Base-by-base conservation (phyloP, 176 grass and related monocot genomes). In the Oryza officinalis region DNA sequence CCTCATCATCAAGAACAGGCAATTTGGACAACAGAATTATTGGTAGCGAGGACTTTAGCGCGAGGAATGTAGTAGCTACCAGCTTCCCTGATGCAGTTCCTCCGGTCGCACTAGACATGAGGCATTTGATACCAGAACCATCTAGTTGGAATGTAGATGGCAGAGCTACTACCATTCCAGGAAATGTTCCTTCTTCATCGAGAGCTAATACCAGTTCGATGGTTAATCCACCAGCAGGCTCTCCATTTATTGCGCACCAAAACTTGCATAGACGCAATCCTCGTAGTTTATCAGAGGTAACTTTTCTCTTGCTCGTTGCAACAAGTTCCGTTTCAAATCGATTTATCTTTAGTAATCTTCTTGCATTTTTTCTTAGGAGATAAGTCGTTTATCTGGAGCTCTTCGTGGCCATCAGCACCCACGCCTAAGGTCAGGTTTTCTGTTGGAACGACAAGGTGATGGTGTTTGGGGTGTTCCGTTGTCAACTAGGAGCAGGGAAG, bases 401-500 rank as follows among this genome's bases (percentile, higher is more conserved):
- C 71, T 89, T 14, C 89, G 35, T 23, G 52, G 80, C 45, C 79
- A 85, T 74, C 90, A 90, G 13, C 59, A 84, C 65, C 76, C 67
- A 28, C 88, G 84, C 43, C 15, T 90, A 64, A 90, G 93, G 83
- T 76, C 88, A 43, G 80, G 87, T 28, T 74, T 88, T 86, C 60
- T 92, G 20, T 40, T 90, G 71, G 90, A 92, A 57, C 88, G 80
- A 14, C 87, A 89, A 57, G 86, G 83, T 45, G 90, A 95, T 79
- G 80, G 72, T 71, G 75, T 90, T 86, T 90, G 78, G 71, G 85
- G 88, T 81, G 87, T 86, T 84, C 88, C 93, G 25, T 60, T 90
- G 37, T 52, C 89, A 30, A 67, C 80, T 71, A 87, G 92, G 74
- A 83, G 66, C 76, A 89, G 92, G 67, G 92, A 94, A 83, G 90